Base-by-base conservation (phyloP, 768 basidiomycete species). In the Suillus ampliporus region DNA sequence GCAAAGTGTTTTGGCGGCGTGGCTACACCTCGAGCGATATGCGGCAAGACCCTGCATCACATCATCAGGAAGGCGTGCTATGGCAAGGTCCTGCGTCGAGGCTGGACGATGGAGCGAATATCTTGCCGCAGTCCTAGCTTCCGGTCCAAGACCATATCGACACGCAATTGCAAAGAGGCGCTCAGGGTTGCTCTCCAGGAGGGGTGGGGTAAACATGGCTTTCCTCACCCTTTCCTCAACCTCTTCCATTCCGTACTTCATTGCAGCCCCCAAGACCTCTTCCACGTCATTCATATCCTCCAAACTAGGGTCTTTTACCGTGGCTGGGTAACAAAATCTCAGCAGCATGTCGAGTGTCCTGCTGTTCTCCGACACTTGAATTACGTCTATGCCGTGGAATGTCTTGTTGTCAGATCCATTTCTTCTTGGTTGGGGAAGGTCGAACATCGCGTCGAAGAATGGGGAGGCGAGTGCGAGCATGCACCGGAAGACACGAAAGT, bases 121-220 rank as follows among this genome's bases (percentile, higher is more conserved):
- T 34, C 37, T 61, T 3, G 78, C 71, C 13, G 79, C 76, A 3
- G 67, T 48, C 54, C 61, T 71, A 3, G 73, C 72, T 66, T 81
- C 80, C 1, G 57, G 46, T 57, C 70, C 68, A 46, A 75, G 64
- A 13, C 67, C 65, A 54, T 71, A 75, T n/a, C 68, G 68, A 59
- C 70, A 71, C 15, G 79, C 80, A 57, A 80, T 69, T 11, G 74
- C 72, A 58, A 77, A 77, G 10, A 77, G 62, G n/a, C 66, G 67
- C 13, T 74, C 48, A 4, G 80, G 69, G 15, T 71, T 67, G 7
- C 65, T 64, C 40, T 69, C 61, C 23, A 81, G 43, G 59, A 77
- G 69, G 8, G 61, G 48, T 1, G 70, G 63, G 5, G 71, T 72
- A n/a, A 73, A 61, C 41, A 80, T 63, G 23, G 35, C 54, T 58